These are phyloP conservation scores for Cutaneotrichosporon spelunceum DNA, from an alignment of 1,284 basidiomycete genomes.

Conservation along the genomic window DNA sequence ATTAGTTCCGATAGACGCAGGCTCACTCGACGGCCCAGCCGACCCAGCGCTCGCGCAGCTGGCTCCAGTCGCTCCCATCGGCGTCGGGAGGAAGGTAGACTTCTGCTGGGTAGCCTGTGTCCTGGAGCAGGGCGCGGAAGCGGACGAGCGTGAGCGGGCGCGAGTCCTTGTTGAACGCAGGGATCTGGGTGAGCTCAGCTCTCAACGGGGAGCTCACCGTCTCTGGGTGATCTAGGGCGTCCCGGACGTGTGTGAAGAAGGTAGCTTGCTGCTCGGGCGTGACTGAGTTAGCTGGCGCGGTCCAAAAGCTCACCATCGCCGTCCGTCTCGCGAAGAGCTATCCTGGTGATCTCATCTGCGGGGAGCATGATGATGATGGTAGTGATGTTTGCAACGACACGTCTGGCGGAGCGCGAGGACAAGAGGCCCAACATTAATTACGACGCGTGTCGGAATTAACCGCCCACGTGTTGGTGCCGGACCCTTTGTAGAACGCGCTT, in stretches of 20 bases:
- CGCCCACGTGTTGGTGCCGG: no score
- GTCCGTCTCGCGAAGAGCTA: constrained; percentile 42
- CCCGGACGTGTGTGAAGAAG: constrained; percentile 11
- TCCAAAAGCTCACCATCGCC: constrained; percentile 11
- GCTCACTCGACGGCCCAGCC: constrained; percentile 51
- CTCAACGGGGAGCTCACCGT: constrained; percentile 13
- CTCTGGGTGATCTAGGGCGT: constrained; percentile 17
- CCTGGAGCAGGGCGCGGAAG: constrained; percentile 49
- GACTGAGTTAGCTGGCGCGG: constrained; percentile 7
- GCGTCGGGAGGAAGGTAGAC: constrained; percentile 41
- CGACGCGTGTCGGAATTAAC: no score
- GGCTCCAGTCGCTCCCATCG: constrained; percentile 32
- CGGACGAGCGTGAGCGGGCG: constrained; percentile 38
- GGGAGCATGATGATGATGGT: constrained; percentile 25
- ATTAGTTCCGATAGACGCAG: not conserved
- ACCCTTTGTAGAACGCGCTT: no score
- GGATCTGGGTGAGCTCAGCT: constrained; percentile 28
- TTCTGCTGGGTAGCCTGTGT: constrained; percentile 50
- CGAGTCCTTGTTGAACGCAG: constrained; percentile 25
- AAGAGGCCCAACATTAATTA: not conserved
- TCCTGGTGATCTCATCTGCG: constrained; percentile 34
- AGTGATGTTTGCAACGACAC: no score
- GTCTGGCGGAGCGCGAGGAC: no score
- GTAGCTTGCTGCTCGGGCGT: constrained; percentile 12
- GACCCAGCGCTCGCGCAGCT: constrained; percentile 49